These are phyloP conservation scores for Solanum paucissectum DNA, from an alignment of 257 asterid genomes.

Conservation along the genomic window DNA sequence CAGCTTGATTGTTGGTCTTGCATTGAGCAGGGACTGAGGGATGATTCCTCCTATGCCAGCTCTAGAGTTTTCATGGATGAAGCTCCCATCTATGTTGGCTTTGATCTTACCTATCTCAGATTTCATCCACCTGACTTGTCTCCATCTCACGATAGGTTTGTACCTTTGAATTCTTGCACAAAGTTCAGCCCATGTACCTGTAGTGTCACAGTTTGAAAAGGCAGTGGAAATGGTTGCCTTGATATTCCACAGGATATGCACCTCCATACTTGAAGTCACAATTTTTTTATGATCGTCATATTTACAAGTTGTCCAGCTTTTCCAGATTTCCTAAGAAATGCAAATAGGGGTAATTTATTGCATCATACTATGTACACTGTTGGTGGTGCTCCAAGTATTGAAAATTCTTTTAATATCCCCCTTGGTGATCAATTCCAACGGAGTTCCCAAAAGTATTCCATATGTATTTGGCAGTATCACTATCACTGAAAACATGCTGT, in stretches of 20 bases:
- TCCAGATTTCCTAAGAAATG: not conserved
- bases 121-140: not conserved
- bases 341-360: not conserved
- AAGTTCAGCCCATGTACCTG: too few relatives aligned
- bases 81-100: not conserved
- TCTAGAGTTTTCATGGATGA: too few relatives aligned
- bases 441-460: not conserved
- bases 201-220: too few relatives aligned
- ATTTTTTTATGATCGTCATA: too few relatives aligned
- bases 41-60: too few relatives aligned
- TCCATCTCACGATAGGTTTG: too few relatives aligned
- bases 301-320: too few relatives aligned
- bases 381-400: not conserved
- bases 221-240: fast-evolving
- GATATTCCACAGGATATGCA: not conserved
- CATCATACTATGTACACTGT: not conserved
- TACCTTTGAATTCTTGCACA: not conserved
- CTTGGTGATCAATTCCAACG: not conserved
- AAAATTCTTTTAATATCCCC: not conserved
- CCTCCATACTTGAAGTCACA: not conserved
- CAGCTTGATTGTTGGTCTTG: too few relatives aligned
- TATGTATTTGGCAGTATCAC: not conserved
- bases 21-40: too few relatives aligned
- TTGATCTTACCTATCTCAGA: not conserved
- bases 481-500: not conserved